Conservation (phyloP, 1,284 basidiomycete genomes). For the Ceratobasidium sp. region DNA sequence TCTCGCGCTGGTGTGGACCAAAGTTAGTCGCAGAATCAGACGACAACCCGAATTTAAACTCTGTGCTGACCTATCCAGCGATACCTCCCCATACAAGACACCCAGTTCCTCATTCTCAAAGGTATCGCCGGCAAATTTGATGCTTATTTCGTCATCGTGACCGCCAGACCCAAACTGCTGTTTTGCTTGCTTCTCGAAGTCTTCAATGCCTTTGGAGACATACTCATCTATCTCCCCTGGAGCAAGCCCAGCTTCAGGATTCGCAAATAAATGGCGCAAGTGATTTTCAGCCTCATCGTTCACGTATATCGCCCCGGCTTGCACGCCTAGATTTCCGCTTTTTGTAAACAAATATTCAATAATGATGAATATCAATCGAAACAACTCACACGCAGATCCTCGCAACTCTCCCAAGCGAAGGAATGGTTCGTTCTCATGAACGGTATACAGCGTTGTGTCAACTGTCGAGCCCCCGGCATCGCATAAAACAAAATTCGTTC, state of each 20-base stretch:
- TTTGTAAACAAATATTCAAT: background rate
- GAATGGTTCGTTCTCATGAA: background rate
- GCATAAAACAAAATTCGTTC: slow-evolving; percentile 15
- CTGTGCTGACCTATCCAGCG: background rate
- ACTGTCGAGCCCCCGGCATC: slow-evolving; percentile 13
- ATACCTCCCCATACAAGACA: background rate
- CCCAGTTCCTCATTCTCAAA: background rate
- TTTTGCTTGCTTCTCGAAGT: no score
- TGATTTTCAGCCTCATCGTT: background rate
- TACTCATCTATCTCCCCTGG: no score
- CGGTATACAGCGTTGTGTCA: no score
- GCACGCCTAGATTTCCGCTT: background rate
- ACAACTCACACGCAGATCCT: slow-evolving; percentile 9
- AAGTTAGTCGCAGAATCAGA: background rate
- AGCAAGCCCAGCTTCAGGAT: no score
- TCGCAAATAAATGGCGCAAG: background rate
- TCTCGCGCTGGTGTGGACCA: background rate
- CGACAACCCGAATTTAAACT: background rate
- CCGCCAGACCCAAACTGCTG: background rate
- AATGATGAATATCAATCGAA: background rate
- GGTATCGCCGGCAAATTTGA: background rate
- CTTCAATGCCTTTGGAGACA: no score
- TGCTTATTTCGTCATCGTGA: background rate
- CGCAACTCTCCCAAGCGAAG: background rate
- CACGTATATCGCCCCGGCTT: slow-evolving; percentile 8